These are phyloP conservation scores for Fusarium foetens DNA, from an alignment of 2,329 filamentous ascomycete species.

Conservation along the genomic window DNA sequence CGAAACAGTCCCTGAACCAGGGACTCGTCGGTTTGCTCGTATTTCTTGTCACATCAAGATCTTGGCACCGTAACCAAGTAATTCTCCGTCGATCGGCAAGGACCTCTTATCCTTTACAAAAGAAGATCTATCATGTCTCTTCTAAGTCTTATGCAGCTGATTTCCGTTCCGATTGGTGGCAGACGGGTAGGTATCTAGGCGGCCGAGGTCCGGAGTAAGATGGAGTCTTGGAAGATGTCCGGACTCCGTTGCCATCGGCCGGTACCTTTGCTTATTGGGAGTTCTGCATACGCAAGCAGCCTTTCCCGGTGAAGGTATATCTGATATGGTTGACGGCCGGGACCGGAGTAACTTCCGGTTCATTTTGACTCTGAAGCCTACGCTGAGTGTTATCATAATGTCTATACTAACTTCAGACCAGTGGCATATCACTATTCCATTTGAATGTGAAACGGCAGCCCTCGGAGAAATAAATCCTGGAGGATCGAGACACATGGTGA, in stretches of 20 bases:
- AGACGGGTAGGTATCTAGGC: not conserved
- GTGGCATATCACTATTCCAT: fast-evolving
- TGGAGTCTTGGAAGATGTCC: not conserved
- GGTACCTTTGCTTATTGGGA: not conserved
- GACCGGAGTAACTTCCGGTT: not conserved
- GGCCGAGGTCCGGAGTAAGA: slow-evolving; percentile 2
- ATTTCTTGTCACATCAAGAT: not conserved
- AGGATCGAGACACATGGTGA: not conserved
- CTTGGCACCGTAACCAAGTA: not conserved
- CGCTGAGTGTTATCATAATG: not conserved
- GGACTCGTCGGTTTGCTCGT: not conserved
- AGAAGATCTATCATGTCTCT: not conserved
- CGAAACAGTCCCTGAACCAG: not conserved
- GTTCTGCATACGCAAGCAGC: not conserved
- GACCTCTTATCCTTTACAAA: not conserved
- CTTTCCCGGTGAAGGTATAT: no score
- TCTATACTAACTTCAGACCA: not conserved
- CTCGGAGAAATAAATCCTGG: not conserved
- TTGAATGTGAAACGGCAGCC: not conserved
- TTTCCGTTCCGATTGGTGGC: not conserved
- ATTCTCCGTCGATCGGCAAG: not conserved
- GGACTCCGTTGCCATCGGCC: not conserved
- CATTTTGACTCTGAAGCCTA: no score
- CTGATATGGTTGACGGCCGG: not conserved
- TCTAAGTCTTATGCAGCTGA: not conserved